A percentile compares a stretch with the other conserved stretches of the same genome.
phyloP scores from a whole-genome alignment of 768 basidiomycete genomes.

The Amanita molliuscula region DNA sequence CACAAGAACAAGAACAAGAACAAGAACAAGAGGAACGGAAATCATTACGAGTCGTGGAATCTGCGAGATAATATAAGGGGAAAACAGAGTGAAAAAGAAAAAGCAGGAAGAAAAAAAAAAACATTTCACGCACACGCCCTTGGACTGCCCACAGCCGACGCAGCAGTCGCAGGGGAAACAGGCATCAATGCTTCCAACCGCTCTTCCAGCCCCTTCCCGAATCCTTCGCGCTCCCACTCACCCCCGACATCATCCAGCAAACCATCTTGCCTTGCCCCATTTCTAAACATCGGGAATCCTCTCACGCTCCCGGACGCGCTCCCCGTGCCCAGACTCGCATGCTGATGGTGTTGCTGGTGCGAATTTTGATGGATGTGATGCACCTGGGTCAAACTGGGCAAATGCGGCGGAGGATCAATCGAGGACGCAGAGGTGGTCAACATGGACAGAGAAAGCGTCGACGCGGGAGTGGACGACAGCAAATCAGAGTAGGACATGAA shows the following conservation, averaged over 20 bases:
- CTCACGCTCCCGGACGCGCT: conserved; percentile 17
- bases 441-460: conserved; percentile 60
- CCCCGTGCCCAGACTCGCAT: conserved; percentile 2
- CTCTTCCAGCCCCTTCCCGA: conserved; percentile 78
- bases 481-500: conserved; percentile 88
- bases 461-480: conserved; percentile 64
- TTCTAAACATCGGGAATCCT: conserved; percentile 13
- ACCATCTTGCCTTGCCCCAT: conserved; percentile 21
- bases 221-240: conserved; percentile 81
- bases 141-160: neutral
- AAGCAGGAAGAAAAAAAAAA: neutral
- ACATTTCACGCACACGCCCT: neutral
- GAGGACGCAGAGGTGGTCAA: conserved; percentile 54
- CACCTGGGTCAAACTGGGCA: conserved; percentile 30
- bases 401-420: conserved; percentile 63
- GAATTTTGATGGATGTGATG: neutral
- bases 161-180: neutral
- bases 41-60: neutral
- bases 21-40: neutral
- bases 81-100: neutral
- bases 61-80: neutral
- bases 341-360: neutral
- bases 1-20: neutral
- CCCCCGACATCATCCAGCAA: conserved; percentile 60
- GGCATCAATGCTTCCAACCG: conserved; percentile 40